Evolutionary conservation across 2,329 filamentous ascomycete genomes (phyloP).

Genomic region (Penicillium sp.): DNA sequence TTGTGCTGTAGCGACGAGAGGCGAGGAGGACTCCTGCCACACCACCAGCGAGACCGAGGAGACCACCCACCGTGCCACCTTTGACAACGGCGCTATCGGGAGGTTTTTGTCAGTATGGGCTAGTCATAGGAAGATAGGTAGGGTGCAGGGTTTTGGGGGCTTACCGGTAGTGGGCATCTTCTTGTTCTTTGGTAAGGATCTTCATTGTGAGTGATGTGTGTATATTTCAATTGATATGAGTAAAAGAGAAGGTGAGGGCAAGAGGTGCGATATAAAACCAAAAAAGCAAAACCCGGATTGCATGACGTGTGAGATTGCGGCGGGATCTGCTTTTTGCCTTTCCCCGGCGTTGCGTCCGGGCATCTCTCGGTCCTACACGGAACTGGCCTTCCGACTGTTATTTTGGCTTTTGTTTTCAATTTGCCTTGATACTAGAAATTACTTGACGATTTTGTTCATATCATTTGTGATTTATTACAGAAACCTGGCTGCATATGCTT

Average conservation of each 20-base stretch:
- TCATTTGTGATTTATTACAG: background rate
- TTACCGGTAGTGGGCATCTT: conserved; percentile 76
- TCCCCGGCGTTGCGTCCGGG: conserved; percentile 4
- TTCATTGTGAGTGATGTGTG: conserved; percentile 66
- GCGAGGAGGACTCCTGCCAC: conserved; percentile 66
- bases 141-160: conserved; percentile 14
- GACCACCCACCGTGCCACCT: conserved; percentile 73
- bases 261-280: conserved; percentile 9
- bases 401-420: background rate
- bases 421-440: background rate
- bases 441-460: background rate
- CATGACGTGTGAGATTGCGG: conserved; percentile 23
- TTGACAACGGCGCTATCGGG: conserved; percentile 64
- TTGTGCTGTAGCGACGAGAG: conserved; percentile 69
- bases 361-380: conserved; percentile 14
- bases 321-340: conserved; percentile 25
- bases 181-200: conserved; percentile 91
- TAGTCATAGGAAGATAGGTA: background rate
- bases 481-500: conserved; percentile 16
- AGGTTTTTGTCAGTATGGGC: conserved; percentile 18
- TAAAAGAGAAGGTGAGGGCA: background rate
- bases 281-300: conserved; percentile 24
- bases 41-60: conserved; percentile 66
- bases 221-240: background rate
- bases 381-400: background rate